Conservation (phyloP, 495 filamentous ascomycete genomes). For the Monascus purpureus region DNA sequence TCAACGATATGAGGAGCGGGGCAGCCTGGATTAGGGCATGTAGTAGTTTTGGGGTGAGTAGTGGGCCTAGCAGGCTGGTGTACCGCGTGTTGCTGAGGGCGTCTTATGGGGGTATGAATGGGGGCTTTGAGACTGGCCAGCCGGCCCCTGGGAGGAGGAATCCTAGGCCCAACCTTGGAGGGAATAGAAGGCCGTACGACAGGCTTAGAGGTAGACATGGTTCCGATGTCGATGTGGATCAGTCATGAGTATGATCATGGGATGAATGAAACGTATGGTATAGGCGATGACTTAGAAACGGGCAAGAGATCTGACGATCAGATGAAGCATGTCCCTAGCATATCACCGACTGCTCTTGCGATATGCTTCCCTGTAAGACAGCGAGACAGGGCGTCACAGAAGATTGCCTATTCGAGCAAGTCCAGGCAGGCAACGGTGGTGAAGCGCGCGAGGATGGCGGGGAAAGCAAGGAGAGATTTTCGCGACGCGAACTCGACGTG, state of each 20-base stretch:
- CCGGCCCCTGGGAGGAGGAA: conserved; percentile 20
- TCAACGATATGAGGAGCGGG: conserved; percentile 33
- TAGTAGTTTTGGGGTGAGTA: conserved; percentile 27
- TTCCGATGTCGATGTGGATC: too few species aligned
- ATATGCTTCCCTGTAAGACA: too few species aligned
- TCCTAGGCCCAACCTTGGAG: conserved; percentile 14
- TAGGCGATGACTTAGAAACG: not conserved
- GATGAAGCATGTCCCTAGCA: not conserved
- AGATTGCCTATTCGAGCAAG: not conserved
- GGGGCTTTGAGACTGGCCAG: conserved; percentile 26
- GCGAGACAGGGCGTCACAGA: too few species aligned
- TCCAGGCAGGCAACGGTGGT: not conserved
- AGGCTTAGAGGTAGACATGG: conserved; percentile 20
- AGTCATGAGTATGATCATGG: too few species aligned
- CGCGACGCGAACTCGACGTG: conserved; percentile 6
- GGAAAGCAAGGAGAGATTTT: conserved; percentile 4
- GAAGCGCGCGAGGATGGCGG: conserved; percentile 4
- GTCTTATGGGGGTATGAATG: conserved; percentile 22
- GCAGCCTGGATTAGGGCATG: conserved; percentile 36
- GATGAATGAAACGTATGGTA: conserved; percentile 1
- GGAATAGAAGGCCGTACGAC: conserved; percentile 21
- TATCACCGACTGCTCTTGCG: too few species aligned
- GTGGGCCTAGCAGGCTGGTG: conserved; percentile 21
- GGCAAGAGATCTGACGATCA: not conserved
- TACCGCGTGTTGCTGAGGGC: conserved; percentile 20